Conservation (phyloP, 345 rosid genomes). For the Gossypium sturtianum region DNA sequence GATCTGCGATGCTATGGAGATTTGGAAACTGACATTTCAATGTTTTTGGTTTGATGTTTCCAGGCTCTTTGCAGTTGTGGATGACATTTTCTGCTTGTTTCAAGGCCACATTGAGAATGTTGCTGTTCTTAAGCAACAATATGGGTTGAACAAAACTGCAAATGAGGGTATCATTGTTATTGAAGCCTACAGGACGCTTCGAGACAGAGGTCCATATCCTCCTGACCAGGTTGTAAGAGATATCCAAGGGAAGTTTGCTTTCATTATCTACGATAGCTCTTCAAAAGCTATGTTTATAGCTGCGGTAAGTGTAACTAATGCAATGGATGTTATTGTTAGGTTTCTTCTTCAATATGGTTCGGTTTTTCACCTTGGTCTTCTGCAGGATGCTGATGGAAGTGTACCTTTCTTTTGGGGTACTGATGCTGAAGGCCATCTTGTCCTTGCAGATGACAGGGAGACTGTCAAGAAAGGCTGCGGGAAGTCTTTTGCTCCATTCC, state of each 20-base stretch:
- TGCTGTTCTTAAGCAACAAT: slow-evolving; percentile 81
- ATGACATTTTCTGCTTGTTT: slow-evolving; percentile 90
- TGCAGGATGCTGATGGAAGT: slow-evolving; percentile 81
- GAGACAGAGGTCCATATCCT: slow-evolving; percentile 96
- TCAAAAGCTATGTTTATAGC: slow-evolving; percentile 59
- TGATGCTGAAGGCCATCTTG: slow-evolving; percentile 75
- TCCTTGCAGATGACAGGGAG: slow-evolving; percentile 62
- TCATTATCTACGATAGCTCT: slow-evolving; percentile 62
- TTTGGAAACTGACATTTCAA: background rate
- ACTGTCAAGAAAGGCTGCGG: slow-evolving; percentile 78
- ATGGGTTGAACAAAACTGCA: slow-evolving; percentile 78
- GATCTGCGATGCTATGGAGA: background rate
- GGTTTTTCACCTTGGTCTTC: background rate
- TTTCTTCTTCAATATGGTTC: background rate
- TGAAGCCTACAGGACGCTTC: slow-evolving; percentile 85
- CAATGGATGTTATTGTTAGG: background rate
- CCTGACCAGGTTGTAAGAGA: slow-evolving; percentile 91
- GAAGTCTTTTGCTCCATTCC: slow-evolving; percentile 90
- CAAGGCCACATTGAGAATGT: slow-evolving; percentile 90
- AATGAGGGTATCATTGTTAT: slow-evolving; percentile 81
- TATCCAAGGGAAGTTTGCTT: slow-evolving; percentile 68
- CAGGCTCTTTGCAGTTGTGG: slow-evolving; percentile 85
- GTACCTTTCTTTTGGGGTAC: slow-evolving; percentile 88
- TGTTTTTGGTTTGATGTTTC: background rate
- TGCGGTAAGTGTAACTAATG: slow-evolving; percentile 38